phyloP scores from a whole-genome alignment of 2,329 filamentous ascomycete species.

The Xylariaceae sp. region DNA sequence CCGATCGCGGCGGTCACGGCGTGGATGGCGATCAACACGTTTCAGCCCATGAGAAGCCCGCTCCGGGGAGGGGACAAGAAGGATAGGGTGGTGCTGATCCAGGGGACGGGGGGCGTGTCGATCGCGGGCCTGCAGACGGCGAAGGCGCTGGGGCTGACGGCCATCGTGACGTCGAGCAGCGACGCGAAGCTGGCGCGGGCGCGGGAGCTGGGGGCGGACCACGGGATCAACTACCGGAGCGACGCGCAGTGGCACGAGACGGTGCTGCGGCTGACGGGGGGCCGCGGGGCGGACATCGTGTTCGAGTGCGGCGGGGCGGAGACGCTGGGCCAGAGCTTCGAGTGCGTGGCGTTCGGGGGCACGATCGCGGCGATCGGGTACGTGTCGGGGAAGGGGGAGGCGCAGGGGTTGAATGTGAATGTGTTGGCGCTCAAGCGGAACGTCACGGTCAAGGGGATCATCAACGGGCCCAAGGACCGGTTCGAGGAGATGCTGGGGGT shows the following conservation, averaged over 20 bases:
- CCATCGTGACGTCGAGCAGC: conserved; percentile 32
- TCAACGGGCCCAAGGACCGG: conserved; percentile 54
- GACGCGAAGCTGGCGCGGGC: conserved; percentile 46
- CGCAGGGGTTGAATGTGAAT: conserved; percentile 47
- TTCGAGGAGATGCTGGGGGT: conserved; percentile 52
- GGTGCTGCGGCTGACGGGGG: conserved; percentile 41
- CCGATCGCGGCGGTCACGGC: conserved; percentile 61
- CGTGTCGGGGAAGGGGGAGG: conserved; percentile 43
- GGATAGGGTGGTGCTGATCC: conserved; percentile 43
- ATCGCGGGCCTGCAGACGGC: conserved; percentile 50
- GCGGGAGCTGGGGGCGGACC: conserved; percentile 45
- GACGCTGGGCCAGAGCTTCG: conserved; percentile 49
- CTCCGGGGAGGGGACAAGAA: conserved; percentile 38
- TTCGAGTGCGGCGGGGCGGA: conserved; percentile 51
- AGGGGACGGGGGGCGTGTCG: conserved; percentile 52
- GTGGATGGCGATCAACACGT: conserved; percentile 61
- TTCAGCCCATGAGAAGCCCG: conserved; percentile 48
- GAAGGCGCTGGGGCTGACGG: conserved; percentile 45
- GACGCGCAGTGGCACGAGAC: conserved; percentile 45
- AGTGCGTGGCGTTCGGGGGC: conserved; percentile 50
- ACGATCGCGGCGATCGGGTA: conserved; percentile 43
- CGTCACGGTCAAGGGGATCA: conserved; percentile 40
- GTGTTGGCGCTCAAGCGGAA: conserved; percentile 36
- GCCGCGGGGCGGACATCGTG: conserved; percentile 47
- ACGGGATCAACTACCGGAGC: conserved; percentile 51